A percentile compares a stretch with the other conserved stretches of the same genome.
phyloP scores from a whole-genome alignment of 305 asterid species.

The Fraxinus velutina region DNA sequence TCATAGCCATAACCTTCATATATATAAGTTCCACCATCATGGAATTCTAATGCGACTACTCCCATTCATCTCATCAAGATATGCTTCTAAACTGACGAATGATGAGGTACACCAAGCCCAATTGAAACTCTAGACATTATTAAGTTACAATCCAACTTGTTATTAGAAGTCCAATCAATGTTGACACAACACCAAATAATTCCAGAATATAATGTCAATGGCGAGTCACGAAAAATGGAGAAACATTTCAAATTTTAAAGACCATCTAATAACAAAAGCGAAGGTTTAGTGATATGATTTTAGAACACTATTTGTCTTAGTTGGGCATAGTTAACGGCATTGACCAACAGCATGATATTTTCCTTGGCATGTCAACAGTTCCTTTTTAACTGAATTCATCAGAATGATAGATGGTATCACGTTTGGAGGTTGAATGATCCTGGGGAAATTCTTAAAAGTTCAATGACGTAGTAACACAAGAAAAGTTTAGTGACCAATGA shows the following conservation, averaged over 20 bases:
- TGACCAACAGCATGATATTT: not conserved
- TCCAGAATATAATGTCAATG: not conserved
- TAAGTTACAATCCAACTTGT: not conserved
- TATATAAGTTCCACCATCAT: not conserved
- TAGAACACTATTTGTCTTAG: not conserved
- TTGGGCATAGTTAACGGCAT: not conserved
- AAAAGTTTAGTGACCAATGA: not conserved
- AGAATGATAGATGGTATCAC: not conserved
- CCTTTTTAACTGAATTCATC: not conserved
- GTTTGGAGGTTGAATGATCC: not conserved
- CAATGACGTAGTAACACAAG: not conserved
- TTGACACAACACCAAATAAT: not conserved
- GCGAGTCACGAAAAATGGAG: not conserved
- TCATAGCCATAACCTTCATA: not conserved
- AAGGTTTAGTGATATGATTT: not conserved
- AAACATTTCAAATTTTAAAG: not conserved
- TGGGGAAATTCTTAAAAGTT: not conserved
- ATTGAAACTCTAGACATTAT: not conserved
- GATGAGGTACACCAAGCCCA: not conserved
- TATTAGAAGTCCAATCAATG: not conserved
- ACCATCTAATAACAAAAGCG: not conserved
- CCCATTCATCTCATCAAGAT: not conserved
- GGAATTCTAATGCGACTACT: not conserved
- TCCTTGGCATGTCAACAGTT: not conserved
- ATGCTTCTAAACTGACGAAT: not conserved